A percentile compares a stretch with the other conserved stretches of the same genome.
These are phyloP conservation scores for Neoscytalidium dimidiatum DNA, from an alignment of 2,329 filamentous ascomycete species.

Conservation along the genomic window DNA sequence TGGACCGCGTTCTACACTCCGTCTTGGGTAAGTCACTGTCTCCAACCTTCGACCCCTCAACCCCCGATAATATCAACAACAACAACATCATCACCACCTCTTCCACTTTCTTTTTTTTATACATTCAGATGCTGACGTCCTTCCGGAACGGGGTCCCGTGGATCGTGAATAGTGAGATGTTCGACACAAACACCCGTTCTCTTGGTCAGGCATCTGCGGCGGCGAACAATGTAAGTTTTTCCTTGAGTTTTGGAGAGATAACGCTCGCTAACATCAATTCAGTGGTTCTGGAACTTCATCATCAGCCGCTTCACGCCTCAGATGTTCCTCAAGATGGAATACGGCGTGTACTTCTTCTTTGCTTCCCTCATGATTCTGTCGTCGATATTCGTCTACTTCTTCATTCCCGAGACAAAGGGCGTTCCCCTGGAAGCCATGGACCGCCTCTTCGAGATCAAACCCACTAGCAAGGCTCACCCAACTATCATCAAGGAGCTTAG, in stretches of 20 bases:
- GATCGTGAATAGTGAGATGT: conserved; percentile 69
- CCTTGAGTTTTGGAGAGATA: too few relatives aligned
- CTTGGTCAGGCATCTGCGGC: conserved; percentile 73
- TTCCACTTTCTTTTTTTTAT: conserved; percentile 41
- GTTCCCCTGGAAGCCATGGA: conserved; percentile 51
- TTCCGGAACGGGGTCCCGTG: conserved; percentile 64
- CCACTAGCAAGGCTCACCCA: conserved; percentile 42
- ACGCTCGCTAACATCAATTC: too few relatives aligned
- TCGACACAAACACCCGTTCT: conserved; percentile 67
- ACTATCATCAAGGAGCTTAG: conserved; percentile 41
- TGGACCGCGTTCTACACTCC: conserved; percentile 74
- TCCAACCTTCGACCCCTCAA: conserved; percentile 8
- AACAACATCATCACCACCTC: conserved; percentile 23
- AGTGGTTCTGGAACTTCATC: conserved; percentile 71
- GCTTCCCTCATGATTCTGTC: conserved; percentile 49
- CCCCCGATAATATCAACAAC: too few relatives aligned
- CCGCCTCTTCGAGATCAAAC: conserved; percentile 48
- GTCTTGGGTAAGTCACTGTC: conserved; percentile 30
- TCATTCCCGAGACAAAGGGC: conserved; percentile 46
- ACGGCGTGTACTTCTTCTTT: conserved; percentile 50
- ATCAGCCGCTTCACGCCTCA: conserved; percentile 66
- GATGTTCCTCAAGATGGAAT: conserved; percentile 55
- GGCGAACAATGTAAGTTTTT: conserved; percentile 65
- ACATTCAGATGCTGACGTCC: conserved; percentile 61
- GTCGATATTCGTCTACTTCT: conserved; percentile 49